These are phyloP conservation scores for Metarhizium brunneum DNA, from an alignment of 2,329 filamentous ascomycete genomes.

Conservation along the genomic window DNA sequence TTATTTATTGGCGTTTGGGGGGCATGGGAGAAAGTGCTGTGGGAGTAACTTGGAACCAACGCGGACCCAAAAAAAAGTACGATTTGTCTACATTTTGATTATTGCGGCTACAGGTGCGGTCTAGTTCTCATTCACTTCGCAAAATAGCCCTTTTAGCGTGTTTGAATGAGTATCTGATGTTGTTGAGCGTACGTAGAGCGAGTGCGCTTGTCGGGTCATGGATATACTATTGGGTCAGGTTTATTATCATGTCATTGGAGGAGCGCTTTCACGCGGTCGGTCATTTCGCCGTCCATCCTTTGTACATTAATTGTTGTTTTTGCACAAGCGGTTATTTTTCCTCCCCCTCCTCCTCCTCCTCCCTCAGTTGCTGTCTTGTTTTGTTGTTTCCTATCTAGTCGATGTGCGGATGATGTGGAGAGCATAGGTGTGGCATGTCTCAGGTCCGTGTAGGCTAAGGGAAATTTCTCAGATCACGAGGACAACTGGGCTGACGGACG, in stretches of 20 bases:
- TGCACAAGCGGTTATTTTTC: too few relatives aligned
- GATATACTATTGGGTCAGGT: background rate
- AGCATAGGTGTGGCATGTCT: background rate
- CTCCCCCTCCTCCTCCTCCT: too few relatives aligned
- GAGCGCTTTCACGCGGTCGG: too few relatives aligned
- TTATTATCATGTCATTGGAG: background rate
- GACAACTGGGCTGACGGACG: background rate
- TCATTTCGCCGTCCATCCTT: too few relatives aligned
- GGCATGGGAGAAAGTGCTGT: background rate
- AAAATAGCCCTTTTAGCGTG: background rate
- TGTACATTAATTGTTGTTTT: too few relatives aligned
- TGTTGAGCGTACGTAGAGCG: background rate
- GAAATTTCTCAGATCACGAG: slow-evolving; percentile 1
- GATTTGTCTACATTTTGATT: background rate
- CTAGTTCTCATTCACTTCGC: background rate
- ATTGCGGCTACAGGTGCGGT: background rate
- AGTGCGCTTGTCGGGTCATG: background rate
- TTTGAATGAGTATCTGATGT: background rate
- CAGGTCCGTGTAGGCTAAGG: background rate
- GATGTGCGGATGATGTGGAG: background rate
- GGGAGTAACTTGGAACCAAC: background rate
- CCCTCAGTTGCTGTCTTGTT: background rate
- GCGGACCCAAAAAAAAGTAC: background rate
- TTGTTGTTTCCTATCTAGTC: background rate
- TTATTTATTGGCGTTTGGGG: background rate